Conservation (phyloP, 2,329 filamentous ascomycete species). For the Metarhizium sp. region DNA sequence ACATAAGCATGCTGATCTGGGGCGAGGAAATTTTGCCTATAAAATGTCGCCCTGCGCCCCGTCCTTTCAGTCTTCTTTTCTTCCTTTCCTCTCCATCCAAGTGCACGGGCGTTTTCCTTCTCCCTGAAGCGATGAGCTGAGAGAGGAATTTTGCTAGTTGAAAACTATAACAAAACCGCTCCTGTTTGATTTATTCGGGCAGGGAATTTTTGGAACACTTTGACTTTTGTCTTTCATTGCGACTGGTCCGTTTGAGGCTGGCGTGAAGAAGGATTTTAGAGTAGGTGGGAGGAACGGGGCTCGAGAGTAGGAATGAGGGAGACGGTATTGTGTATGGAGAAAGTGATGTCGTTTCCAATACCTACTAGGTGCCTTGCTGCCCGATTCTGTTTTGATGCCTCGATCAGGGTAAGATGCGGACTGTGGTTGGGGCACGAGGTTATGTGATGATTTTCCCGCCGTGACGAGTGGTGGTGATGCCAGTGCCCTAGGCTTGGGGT, state of each 20-base stretch:
- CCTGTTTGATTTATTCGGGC: constrained; percentile 55
- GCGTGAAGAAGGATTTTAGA: constrained; percentile 28
- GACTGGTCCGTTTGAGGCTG: constrained; percentile 20
- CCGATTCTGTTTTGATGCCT: no score
- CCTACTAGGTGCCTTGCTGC: no score
- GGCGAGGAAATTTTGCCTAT: constrained; percentile 14
- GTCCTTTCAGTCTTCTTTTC: constrained; percentile 22
- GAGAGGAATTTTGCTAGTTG: constrained; percentile 85
- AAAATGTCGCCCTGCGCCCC: constrained; percentile 19
- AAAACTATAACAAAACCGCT: constrained; percentile 73
- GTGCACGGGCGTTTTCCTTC: constrained; percentile 59
- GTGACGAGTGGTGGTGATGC: no score
- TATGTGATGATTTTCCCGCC: no score
- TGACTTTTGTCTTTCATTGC: constrained; percentile 31
- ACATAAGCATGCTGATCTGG: constrained; percentile 4
- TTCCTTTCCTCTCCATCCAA: constrained; percentile 42
- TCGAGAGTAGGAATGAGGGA: no score
- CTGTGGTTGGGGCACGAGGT: no score
- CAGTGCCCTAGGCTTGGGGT: no score
- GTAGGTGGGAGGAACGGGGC: background rate
- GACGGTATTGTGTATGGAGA: no score
- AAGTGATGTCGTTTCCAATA: no score
- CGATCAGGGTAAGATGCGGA: no score
- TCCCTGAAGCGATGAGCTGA: constrained; percentile 56
- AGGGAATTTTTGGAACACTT: constrained; percentile 62